A percentile compares a stretch with the other conserved stretches of the same genome.
phyloP scores from a whole-genome alignment of 148 eudicot genomes.

The Tetragonia tetragonoides region DNA sequence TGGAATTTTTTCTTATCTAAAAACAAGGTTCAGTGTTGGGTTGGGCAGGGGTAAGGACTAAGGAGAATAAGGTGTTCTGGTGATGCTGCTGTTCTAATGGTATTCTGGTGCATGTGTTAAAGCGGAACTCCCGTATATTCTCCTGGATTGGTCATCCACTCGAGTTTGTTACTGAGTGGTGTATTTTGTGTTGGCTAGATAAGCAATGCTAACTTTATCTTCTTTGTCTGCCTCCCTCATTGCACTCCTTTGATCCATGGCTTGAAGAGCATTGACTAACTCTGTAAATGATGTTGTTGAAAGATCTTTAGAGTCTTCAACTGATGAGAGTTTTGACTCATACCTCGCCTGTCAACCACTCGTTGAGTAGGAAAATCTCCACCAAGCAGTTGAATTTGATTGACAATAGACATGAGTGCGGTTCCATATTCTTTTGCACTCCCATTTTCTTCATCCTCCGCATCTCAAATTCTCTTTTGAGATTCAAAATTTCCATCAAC shows the following conservation, averaged over 20 bases:
- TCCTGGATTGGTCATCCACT: too few relatives aligned
- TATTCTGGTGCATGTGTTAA: too few relatives aligned
- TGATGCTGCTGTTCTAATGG: too few relatives aligned
- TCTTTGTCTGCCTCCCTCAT: neutral
- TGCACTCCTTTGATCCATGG: neutral
- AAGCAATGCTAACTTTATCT: neutral
- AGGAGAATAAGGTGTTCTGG: too few relatives aligned
- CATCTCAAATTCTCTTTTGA: constrained; percentile 2
- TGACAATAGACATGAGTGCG: neutral
- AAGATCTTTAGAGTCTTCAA: neutral
- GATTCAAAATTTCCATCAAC: neutral
- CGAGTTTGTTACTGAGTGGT: too few relatives aligned
- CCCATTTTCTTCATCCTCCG: neutral
- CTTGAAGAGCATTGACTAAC: neutral
- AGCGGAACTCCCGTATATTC: too few relatives aligned
- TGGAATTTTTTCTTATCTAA: too few relatives aligned
- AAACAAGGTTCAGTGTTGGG: too few relatives aligned
- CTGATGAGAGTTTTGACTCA: neutral
- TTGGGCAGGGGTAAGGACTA: too few relatives aligned
- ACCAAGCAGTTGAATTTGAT: constrained; percentile 1
- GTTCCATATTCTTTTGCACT: neutral
- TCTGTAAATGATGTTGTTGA: neutral
- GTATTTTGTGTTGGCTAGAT: too few relatives aligned
- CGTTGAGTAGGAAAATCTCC: neutral
- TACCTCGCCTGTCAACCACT: neutral